Percentiles rank a stretch among this genome's conserved stretches.
Conservation (phyloP, 164 flowering plant species). For the Hamamelis virginiana region DNA sequence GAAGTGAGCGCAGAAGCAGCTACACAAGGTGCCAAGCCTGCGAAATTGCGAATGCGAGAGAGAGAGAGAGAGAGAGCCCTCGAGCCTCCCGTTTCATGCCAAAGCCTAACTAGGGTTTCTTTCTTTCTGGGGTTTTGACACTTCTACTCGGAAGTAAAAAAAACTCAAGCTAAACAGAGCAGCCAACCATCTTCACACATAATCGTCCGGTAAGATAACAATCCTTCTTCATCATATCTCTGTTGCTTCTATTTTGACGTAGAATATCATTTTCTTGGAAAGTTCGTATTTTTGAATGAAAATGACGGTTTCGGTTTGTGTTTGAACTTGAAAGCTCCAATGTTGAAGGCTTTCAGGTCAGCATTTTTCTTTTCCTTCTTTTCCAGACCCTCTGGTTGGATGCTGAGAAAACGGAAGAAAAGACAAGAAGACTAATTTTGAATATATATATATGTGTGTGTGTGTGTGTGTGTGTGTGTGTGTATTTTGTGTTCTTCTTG, state of each 20-base stretch:
- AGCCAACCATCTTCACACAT: neutral
- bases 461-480: no score
- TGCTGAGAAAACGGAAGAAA: no score
- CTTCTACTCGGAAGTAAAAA: neutral
- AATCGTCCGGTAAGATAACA: neutral
- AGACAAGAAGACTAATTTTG: no score
- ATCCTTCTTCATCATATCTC: neutral
- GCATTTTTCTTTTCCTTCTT: neutral
- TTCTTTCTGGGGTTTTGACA: neutral
- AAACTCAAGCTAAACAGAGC: neutral
- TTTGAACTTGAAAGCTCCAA: neutral
- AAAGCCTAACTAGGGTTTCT: neutral
- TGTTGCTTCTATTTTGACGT: neutral
- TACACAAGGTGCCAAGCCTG: neutral
- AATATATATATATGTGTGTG: no score
- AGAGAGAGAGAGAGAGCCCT: neutral
- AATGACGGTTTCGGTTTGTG: conserved; percentile 1
- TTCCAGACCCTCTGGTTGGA: neutral
- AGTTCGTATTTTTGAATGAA: conserved; percentile 1
- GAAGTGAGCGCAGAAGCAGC: conserved; percentile 14
- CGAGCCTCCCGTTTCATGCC: neutral
- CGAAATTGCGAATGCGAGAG: neutral
- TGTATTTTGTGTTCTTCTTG: no score
- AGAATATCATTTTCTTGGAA: conserved; percentile 5
- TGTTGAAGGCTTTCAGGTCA: neutral